phyloP scores from a whole-genome alignment of 805 yeast species.

The Nematodospora valgi region DNA sequence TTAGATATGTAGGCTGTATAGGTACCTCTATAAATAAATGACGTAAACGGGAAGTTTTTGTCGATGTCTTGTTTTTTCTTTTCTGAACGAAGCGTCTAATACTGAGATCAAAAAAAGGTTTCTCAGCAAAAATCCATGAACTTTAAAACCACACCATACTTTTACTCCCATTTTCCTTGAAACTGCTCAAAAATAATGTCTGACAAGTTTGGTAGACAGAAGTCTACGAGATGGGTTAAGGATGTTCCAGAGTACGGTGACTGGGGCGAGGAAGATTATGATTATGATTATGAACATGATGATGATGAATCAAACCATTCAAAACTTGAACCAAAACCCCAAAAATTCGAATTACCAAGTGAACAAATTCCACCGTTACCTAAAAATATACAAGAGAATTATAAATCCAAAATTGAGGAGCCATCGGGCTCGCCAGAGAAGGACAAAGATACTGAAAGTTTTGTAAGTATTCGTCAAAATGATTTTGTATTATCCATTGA shows the following conservation, averaged over 20 bases:
- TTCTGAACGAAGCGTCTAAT: too few relatives aligned
- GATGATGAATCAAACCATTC: constrained; percentile 2
- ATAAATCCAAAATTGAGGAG: too few relatives aligned
- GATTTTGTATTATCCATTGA: constrained; percentile 9
- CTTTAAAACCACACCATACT: too few relatives aligned
- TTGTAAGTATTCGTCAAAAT: too few relatives aligned
- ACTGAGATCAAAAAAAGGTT: too few relatives aligned
- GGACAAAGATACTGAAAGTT: not conserved
- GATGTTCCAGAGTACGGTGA: constrained; percentile 26
- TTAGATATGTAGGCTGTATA: not conserved
- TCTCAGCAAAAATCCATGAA: too few relatives aligned
- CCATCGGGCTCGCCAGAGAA: too few relatives aligned
- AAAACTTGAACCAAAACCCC: constrained; percentile 1
- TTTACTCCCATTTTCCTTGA: too few relatives aligned
- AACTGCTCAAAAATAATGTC: too few relatives aligned
- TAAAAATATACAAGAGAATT: not conserved
- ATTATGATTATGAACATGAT: constrained; percentile 6
- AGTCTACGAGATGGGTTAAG: constrained; percentile 42
- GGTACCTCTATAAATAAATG: not conserved
- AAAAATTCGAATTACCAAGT: constrained; percentile 5
- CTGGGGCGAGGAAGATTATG: constrained; percentile 10
- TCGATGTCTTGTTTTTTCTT: too few relatives aligned
- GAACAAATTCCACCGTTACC: not conserved
- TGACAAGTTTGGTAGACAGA: constrained; percentile 41
- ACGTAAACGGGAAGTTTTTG: too few relatives aligned